phyloP scores from a whole-genome alignment of 352 stramenopile genomes.

The Pythium scleroteichum region DNA sequence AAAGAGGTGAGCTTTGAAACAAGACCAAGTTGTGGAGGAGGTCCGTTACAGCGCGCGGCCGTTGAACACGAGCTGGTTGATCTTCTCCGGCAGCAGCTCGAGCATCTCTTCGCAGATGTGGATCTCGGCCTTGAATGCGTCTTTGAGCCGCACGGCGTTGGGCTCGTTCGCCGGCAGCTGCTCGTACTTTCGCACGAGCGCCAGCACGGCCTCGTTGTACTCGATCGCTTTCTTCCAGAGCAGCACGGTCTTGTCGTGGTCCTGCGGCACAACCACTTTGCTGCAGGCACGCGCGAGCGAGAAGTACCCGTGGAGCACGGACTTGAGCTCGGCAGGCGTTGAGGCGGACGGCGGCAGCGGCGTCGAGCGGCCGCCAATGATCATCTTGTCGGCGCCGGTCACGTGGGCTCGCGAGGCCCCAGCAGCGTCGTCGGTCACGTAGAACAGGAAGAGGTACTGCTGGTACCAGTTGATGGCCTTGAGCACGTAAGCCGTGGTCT shows the following conservation, averaged over 20 bases:
- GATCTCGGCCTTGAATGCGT: slow-evolving; percentile 53
- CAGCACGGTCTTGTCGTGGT: slow-evolving; percentile 51
- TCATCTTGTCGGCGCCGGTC: slow-evolving; percentile 28
- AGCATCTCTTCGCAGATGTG: slow-evolving; percentile 65
- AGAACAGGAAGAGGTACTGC: slow-evolving; percentile 72
- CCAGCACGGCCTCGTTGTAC: slow-evolving; percentile 48
- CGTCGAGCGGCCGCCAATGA: slow-evolving; percentile 34
- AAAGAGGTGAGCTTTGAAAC: too few species aligned
- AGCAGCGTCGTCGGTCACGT: slow-evolving; percentile 22
- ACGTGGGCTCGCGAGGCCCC: slow-evolving; percentile 15
- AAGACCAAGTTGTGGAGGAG: too few species aligned
- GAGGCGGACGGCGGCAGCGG: slow-evolving; percentile 33
- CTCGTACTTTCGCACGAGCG: slow-evolving; percentile 45
- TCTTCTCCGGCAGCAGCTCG: slow-evolving; percentile 69
- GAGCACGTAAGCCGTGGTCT: slow-evolving; percentile 52
- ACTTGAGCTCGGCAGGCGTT: slow-evolving; percentile 40
- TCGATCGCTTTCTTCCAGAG: slow-evolving; percentile 64
- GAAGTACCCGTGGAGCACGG: slow-evolving; percentile 60
- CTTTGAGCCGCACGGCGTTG: slow-evolving; percentile 30
- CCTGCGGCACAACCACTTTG: slow-evolving; percentile 43
- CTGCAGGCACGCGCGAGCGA: slow-evolving; percentile 61
- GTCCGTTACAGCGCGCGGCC: slow-evolving; percentile 40
- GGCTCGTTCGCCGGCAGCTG: slow-evolving; percentile 12
- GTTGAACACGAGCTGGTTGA: slow-evolving; percentile 79
- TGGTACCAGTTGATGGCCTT: slow-evolving; percentile 74